Conservation (phyloP, 75 land plant species). For the Larix kaempferi region DNA sequence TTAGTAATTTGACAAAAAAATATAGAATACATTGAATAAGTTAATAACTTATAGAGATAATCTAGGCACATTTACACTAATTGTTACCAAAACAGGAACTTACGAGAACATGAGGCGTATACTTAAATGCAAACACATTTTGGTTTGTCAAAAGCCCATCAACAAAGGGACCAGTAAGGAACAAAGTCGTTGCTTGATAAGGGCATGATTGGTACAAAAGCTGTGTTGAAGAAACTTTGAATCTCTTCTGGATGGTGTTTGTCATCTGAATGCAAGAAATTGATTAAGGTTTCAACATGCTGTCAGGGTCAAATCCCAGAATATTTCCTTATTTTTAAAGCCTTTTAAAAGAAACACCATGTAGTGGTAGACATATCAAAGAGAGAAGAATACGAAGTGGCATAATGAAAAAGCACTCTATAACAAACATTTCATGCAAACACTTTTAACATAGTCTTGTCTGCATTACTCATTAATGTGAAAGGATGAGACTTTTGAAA, state of each 20-base stretch:
- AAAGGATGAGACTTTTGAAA: not conserved
- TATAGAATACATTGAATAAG: not conserved
- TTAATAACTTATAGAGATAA: not conserved
- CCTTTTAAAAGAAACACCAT: too few relatives aligned
- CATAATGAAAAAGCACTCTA: not conserved
- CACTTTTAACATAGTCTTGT: not conserved
- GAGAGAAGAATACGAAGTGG: not conserved
- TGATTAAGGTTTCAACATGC: conserved; percentile 20
- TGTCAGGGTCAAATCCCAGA: conserved; percentile 1
- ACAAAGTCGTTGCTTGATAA: conserved; percentile 82
- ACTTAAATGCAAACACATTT: conserved; percentile 91
- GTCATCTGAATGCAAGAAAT: conserved; percentile 68
- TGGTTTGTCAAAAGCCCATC: conserved; percentile 79
- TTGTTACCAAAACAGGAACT: conserved; percentile 20
- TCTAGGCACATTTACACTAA: not conserved
- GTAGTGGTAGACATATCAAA: too few relatives aligned
- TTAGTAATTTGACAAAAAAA: not conserved
- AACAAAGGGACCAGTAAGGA: conserved; percentile 85
- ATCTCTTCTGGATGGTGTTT: conserved; percentile 93
- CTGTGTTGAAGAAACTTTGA: conserved; percentile 96
- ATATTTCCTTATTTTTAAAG: not conserved
- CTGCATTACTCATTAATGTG: not conserved
- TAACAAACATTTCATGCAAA: not conserved
- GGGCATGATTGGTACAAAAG: conserved; percentile 94
- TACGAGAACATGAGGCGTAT: conserved; percentile 80